Evolutionary conservation across 192 early-diverging fungal genomes (phyloP).

Genomic region (Backusella sp.): DNA sequence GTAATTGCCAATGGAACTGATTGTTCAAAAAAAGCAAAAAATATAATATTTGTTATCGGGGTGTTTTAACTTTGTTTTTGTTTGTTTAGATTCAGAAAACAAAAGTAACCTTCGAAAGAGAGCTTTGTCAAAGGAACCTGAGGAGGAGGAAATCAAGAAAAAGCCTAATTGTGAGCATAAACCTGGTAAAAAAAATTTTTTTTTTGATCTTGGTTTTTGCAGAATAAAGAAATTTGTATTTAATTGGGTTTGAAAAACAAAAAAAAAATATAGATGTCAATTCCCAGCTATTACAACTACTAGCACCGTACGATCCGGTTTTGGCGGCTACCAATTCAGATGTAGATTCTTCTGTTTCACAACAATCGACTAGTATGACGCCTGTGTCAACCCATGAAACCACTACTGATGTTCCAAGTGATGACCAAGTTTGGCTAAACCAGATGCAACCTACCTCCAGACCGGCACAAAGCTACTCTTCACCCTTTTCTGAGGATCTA

Average conservation of each 20-base stretch:
- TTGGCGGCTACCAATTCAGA: background rate
- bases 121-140: slow-evolving; percentile 7
- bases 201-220: background rate
- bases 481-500: background rate
- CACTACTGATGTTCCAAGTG: background rate
- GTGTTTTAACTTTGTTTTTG: slow-evolving; percentile 2
- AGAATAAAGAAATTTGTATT: background rate
- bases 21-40: background rate
- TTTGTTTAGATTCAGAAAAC: slow-evolving; percentile 6
- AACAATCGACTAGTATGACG: background rate
- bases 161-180: background rate
- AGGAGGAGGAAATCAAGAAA: background rate
- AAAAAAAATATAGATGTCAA: slow-evolving; percentile 12
- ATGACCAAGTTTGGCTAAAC: background rate
- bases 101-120: slow-evolving; percentile 1
- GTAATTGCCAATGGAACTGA: slow-evolving; percentile 1
- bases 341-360: background rate
- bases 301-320: background rate
- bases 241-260: background rate
- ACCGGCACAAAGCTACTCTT: background rate
- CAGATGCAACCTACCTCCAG: background rate
- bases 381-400: background rate
- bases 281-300: slow-evolving; percentile 3
- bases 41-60: slow-evolving; percentile 9
- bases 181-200: background rate